A percentile compares a stretch with the other conserved stretches of the same genome.
Evolutionary conservation across 768 basidiomycete genomes (phyloP).

Genomic region (Naematelia aurantialba): DNA sequence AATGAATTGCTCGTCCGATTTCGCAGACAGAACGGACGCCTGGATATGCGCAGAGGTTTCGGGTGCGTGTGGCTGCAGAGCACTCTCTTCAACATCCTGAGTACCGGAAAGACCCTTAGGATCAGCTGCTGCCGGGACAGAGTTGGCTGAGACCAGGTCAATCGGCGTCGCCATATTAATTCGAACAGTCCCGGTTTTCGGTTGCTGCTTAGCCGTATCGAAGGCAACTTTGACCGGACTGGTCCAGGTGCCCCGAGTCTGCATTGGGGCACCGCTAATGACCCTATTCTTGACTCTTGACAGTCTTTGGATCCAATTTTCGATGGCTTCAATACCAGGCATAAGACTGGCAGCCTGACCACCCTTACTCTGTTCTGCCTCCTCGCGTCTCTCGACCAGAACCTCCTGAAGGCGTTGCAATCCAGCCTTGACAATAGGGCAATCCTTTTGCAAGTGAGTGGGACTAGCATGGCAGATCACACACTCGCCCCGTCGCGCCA

Average conservation of each 20-base stretch:
- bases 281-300: slow-evolving; percentile 14
- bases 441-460: slow-evolving; percentile 30
- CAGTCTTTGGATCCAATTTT: slow-evolving; percentile 24
- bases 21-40: neutral
- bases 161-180: neutral
- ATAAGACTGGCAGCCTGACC: neutral
- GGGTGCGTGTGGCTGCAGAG: neutral
- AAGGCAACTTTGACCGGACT: neutral
- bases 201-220: neutral
- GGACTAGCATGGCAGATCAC: slow-evolving; percentile 21
- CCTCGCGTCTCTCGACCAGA: slow-evolving; percentile 12
- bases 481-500: slow-evolving; percentile 12
- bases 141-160: neutral
- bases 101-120: neutral
- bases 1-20: neutral
- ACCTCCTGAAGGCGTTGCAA: slow-evolving; percentile 8
- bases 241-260: neutral
- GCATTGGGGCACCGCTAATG: neutral
- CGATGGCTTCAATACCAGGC: slow-evolving; percentile 13
- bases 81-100: neutral
- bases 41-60: neutral
- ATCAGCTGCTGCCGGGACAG: neutral
- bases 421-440: slow-evolving; percentile 28
- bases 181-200: neutral
- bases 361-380: neutral